Conservation (phyloP, 306 rosid genomes). For the Neltuma alba region DNA sequence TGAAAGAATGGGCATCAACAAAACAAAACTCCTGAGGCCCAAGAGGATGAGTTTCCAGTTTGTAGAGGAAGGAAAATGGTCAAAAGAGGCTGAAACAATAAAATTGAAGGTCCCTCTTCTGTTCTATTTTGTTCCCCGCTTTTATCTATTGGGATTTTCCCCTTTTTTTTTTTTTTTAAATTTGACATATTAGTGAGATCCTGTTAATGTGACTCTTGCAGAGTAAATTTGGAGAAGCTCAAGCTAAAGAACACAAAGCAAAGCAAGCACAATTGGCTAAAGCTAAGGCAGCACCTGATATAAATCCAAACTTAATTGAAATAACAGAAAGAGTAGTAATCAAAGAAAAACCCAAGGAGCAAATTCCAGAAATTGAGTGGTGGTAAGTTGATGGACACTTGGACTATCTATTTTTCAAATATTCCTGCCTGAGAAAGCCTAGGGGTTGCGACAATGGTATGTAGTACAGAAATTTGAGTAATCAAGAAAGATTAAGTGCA, state of each 20-base stretch:
- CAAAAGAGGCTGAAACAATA: slow-evolving; percentile 83
- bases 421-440: slow-evolving; percentile 4
- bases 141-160: neutral
- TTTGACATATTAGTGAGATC: slow-evolving; percentile 22
- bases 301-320: slow-evolving; percentile 91
- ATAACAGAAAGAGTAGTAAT: slow-evolving; percentile 78
- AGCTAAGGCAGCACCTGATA: slow-evolving; percentile 96
- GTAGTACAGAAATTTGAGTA: too few relatives aligned
- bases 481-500: neutral
- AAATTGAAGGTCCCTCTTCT: slow-evolving; percentile 66
- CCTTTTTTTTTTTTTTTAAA: slow-evolving; percentile 4
- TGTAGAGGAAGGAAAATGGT: slow-evolving; percentile 97
- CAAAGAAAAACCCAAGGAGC: slow-evolving; percentile 84
- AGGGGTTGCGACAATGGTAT: neutral
- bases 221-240: slow-evolving; percentile 97
- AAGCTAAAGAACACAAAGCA: slow-evolving; percentile 92
- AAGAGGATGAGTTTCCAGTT: slow-evolving; percentile 80
- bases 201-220: slow-evolving; percentile 36
- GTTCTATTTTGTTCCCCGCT: too few relatives aligned
- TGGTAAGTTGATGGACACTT: slow-evolving; percentile 64
- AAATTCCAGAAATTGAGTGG: slow-evolving; percentile 93
- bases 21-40: slow-evolving; percentile 79
- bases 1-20: slow-evolving; percentile 76
- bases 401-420: neutral
- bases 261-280: slow-evolving; percentile 93